These are phyloP conservation scores for Sclerotinia borealis DNA, from an alignment of 2,329 filamentous ascomycete genomes.

Conservation along the genomic window DNA sequence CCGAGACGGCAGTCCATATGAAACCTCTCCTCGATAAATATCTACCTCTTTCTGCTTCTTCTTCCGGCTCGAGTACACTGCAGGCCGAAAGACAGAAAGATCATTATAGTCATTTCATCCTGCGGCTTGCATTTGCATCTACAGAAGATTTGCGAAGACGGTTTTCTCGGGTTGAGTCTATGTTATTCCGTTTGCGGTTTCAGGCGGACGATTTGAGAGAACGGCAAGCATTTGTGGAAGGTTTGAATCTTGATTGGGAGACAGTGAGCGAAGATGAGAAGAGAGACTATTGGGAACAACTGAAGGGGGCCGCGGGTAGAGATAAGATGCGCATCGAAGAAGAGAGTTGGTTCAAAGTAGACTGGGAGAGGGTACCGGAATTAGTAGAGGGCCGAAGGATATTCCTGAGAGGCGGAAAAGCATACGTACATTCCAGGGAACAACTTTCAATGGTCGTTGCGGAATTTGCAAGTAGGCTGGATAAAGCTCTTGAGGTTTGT, in stretches of 20 bases:
- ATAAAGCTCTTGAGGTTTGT: conserved; percentile 79
- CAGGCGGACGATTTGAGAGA: conserved; percentile 70
- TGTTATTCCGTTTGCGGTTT: conserved; percentile 80
- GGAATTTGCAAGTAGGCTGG: conserved; percentile 75
- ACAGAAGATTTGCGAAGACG: conserved; percentile 86
- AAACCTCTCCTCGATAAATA: conserved; percentile 81
- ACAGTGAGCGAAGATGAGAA: conserved; percentile 74
- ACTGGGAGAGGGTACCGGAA: conserved; percentile 90
- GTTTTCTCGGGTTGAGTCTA: conserved; percentile 80
- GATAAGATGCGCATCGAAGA: conserved; percentile 54
- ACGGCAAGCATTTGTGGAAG: conserved; percentile 67
- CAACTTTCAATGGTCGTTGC: conserved; percentile 84
- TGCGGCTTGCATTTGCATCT: conserved; percentile 83
- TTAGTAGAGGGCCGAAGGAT: conserved; percentile 75
- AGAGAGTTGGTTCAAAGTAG: conserved; percentile 90
- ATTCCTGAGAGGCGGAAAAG: conserved; percentile 73
- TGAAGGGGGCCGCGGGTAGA: conserved; percentile 32
- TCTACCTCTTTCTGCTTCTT: conserved; percentile 72
- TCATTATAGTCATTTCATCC: conserved; percentile 96
- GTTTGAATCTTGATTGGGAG: conserved; percentile 79
- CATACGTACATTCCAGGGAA: conserved; percentile 82
- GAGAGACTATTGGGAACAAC: conserved; percentile 34
- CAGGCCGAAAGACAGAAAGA: conserved; percentile 80
- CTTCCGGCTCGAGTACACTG: conserved; percentile 53
- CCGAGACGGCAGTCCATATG: conserved; percentile 80